Percentiles rank a stretch among this genome's conserved stretches.
phyloP scores from a whole-genome alignment of 2,329 filamentous ascomycete genomes.

The Sclerotinia nivalis region DNA sequence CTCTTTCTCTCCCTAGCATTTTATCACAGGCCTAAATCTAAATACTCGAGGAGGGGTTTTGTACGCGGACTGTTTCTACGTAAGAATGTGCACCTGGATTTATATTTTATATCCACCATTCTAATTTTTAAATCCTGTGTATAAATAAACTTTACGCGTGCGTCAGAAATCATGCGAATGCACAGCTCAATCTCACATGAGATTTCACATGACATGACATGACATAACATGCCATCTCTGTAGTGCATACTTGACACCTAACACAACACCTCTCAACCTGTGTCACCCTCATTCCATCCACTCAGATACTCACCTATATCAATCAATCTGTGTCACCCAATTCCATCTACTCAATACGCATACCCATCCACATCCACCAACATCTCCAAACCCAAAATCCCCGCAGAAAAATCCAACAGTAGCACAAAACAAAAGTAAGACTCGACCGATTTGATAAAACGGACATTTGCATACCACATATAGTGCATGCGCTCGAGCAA shows the following conservation, averaged over 20 bases:
- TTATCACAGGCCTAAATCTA: no score
- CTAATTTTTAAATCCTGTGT: no score
- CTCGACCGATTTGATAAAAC: neutral
- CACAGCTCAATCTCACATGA: conserved; percentile 1
- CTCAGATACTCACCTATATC: no score
- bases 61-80: no score
- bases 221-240: neutral
- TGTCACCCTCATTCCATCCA: no score
- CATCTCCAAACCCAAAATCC: neutral
- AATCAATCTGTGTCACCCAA: neutral
- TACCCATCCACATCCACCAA: neutral
- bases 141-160: neutral
- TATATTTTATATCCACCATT: no score
- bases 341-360: no score
- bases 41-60: no score
- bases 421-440: neutral
- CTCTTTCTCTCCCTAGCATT: no score
- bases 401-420: neutral
- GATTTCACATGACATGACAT: neutral
- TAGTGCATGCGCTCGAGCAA: neutral
- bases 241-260: neutral
- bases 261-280: neutral
- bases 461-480: neutral
- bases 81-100: no score
- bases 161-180: neutral